Conservation (phyloP, 805 yeast genomes). For the Cyberlindnera lachancei region DNA sequence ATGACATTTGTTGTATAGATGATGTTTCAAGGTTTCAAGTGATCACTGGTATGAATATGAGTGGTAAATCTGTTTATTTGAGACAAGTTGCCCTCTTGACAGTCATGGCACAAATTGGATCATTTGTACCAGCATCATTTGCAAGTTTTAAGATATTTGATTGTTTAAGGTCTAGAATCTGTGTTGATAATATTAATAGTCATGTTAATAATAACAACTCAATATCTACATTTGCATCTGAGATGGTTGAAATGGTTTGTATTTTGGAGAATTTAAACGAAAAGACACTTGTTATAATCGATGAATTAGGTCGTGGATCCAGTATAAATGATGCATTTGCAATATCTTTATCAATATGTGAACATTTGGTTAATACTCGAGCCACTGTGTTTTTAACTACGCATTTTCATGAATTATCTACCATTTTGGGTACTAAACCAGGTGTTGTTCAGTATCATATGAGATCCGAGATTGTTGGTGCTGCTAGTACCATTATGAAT, state of each 20-base stretch:
- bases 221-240: constrained; percentile 38
- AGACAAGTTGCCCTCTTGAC: constrained; percentile 41
- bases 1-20: constrained; percentile 29
- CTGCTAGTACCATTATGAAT: no score
- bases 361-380: constrained; percentile 24
- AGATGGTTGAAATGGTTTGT: constrained; percentile 41
- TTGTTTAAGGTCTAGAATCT: constrained; percentile 31
- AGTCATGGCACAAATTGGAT: constrained; percentile 53
- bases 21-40: constrained; percentile 36
- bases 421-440: constrained; percentile 24
- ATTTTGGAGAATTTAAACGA: constrained; percentile 30
- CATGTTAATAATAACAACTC: no score
- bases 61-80: constrained; percentile 54
- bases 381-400: constrained; percentile 35
- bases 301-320: constrained; percentile 51
- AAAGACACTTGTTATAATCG: constrained; percentile 36
- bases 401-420: constrained; percentile 37
- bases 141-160: constrained; percentile 35
- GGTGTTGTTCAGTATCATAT: constrained; percentile 33
- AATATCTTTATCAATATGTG: constrained; percentile 37
- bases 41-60: constrained; percentile 56
- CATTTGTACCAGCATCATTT: constrained; percentile 38
- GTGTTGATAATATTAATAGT: constrained; percentile 24
- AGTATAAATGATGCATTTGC: constrained; percentile 46
- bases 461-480: constrained; percentile 21